These are phyloP conservation scores for Penicillium digitatum DNA, from an alignment of 2,329 filamentous ascomycete genomes.

Conservation along the genomic window DNA sequence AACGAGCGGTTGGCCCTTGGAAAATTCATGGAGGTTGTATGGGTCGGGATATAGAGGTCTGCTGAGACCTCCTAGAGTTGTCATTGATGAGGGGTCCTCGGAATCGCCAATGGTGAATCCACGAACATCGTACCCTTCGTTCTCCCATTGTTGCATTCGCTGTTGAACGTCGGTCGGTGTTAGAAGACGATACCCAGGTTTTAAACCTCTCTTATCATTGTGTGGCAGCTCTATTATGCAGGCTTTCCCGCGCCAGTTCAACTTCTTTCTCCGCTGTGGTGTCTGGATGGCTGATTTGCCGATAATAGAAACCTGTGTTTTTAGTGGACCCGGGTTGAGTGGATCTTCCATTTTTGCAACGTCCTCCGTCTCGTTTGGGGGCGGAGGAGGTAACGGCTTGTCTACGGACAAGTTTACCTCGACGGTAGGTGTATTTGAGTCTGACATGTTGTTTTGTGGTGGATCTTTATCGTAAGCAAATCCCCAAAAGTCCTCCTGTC, in stretches of 20 bases:
- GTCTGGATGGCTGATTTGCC: conserved; percentile 27
- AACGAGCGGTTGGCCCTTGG: conserved; percentile 29
- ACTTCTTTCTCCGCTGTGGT: conserved; percentile 59
- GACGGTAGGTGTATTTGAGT: conserved; percentile 20
- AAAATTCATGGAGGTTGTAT: conserved; percentile 36
- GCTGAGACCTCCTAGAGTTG: conserved; percentile 42
- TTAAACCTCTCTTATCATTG: conserved; percentile 61
- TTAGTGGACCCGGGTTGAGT: conserved; percentile 9
- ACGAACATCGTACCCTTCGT: conserved; percentile 43
- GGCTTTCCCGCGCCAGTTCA: conserved; percentile 71
- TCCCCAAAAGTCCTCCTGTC: conserved; percentile 45
- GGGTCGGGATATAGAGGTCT: conserved; percentile 44
- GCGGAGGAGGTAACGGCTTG: conserved; percentile 41
- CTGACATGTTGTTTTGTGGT: conserved; percentile 33
- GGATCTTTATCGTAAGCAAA: conserved; percentile 44
- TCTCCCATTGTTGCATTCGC: conserved; percentile 41
- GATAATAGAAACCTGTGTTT: conserved; percentile 16
- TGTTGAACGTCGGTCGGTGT: conserved; percentile 38
- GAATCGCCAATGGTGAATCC: conserved; percentile 38
- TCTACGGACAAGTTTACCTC: conserved; percentile 33
- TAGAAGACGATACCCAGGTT: conserved; percentile 36
- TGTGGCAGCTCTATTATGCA: conserved; percentile 67
- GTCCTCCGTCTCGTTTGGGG: conserved; percentile 13
- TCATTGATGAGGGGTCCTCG: conserved; percentile 25
- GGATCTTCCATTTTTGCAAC: conserved; percentile 3